Conservation (phyloP, 768 basidiomycete genomes). For the Scleroderma citrinum region DNA sequence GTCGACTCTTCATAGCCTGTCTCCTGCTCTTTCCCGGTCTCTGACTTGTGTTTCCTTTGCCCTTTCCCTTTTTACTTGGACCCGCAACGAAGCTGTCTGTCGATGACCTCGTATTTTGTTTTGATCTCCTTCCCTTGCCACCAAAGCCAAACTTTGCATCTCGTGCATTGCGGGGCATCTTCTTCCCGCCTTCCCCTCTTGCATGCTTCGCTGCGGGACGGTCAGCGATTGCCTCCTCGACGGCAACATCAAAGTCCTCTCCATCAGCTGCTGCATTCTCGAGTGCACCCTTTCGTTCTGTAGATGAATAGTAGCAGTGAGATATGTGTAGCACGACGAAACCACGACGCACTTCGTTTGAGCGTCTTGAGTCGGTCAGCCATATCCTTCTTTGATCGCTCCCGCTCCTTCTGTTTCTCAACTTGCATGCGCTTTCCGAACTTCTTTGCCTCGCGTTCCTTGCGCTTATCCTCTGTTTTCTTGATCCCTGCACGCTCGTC, state of each 20-base stretch:
- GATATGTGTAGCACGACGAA: neutral
- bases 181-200: constrained; percentile 22
- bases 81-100: constrained; percentile 65
- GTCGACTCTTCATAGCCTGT: constrained; percentile 35
- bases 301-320: constrained; percentile 1
- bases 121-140: constrained; percentile 59
- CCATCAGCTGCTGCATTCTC: constrained; percentile 52
- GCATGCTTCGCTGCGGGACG: constrained; percentile 58
- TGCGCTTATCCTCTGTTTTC: constrained; percentile 85
- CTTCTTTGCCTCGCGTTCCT: constrained; percentile 93
- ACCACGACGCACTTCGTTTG: constrained; percentile 69
- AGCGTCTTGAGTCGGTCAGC: constrained; percentile 79
- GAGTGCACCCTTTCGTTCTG: constrained; percentile 81
- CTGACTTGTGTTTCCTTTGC: constrained; percentile 28
- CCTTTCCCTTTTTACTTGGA: constrained; percentile 30
- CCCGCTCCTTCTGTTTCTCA: constrained; percentile 89
- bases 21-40: constrained; percentile 59
- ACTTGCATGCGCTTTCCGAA: constrained; percentile 97
- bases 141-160: constrained; percentile 83
- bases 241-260: constrained; percentile 78
- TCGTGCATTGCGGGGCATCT: constrained; percentile 53
- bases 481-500: constrained; percentile 88
- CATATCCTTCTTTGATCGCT: constrained; percentile 87
- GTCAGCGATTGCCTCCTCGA: constrained; percentile 84
- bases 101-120: constrained; percentile 77